Evolutionary conservation across 352 stramenopile species (phyloP), one percentile per base, ranked within the genome.

Genomic region (Pythium biforme): DNA sequence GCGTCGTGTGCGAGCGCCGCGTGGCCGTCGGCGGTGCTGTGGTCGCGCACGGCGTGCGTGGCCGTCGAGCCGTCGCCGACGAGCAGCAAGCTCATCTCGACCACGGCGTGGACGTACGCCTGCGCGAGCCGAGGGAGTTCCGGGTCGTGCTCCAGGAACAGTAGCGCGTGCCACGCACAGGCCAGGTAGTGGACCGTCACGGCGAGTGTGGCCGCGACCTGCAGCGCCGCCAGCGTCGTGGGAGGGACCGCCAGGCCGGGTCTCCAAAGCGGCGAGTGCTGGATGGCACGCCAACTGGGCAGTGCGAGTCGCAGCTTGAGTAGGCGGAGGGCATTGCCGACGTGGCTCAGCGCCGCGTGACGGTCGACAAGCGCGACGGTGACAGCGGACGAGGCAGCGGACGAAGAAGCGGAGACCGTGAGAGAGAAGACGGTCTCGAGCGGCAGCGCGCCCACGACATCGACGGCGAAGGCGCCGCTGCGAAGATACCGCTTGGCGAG

Each of bases 51-150:
- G 11, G 43, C 50, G 23, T 41, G 34, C 11, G 27, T 23, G 1
- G 50, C 49, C 3, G 22, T 49, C 2, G 43, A 33, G 29, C 58
- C 50, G 27, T 59, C 58, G 9, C 58, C 39, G 5, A 55, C 25
- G 25, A 65, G 45, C 11, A 65, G 40, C 4, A 65, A 39, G 7
- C 40, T 40, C 20, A 59, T 25, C 19, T 65, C 48, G 26, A 65
- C 39, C 27, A 65, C 5, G 2, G 50, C 49, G 50, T 54, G 48
- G 9, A 54, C 33, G 49, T 65, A 65, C 12, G 37, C 6, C 7
- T 40, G 3, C 48, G 17, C 12, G 15, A 39, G 14, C 15, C 48
- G 12, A 26, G 2, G 1, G 10, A n/a, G 26, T 22, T 33, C 11
- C 22, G 20, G 11, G 37, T n/a, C 9, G 37, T 12, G 14, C 37